Evolutionary conservation across 495 filamentous ascomycete genomes (phyloP).

Genomic region (Antarctomyces pellizariae): DNA sequence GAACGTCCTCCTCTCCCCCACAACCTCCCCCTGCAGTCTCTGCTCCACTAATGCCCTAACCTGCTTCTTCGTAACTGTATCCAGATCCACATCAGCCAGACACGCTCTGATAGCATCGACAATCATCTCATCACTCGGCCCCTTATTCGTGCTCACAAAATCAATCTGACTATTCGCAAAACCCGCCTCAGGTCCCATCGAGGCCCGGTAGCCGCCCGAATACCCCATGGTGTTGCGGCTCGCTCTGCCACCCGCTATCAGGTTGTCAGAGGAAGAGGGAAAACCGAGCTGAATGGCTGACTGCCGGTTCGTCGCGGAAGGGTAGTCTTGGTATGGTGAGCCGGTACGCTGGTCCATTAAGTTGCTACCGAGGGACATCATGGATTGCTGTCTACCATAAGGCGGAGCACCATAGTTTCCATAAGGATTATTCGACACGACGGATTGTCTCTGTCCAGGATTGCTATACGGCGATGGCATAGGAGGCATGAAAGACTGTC

Average conservation of each 20-base stretch:
- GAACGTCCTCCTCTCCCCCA: constrained; percentile 60
- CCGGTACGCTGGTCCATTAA: constrained; percentile 14
- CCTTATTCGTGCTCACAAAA: constrained; percentile 40
- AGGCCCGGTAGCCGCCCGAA: constrained; percentile 15
- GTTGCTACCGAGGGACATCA: constrained; percentile 23
- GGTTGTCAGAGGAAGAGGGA: constrained; percentile 2
- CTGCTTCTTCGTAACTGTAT: constrained; percentile 96
- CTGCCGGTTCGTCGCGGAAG: constrained; percentile 11
- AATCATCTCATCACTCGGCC: constrained; percentile 55
- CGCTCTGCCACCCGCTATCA: constrained; percentile 9
- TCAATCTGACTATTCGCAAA: constrained; percentile 40
- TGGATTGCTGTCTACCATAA: constrained; percentile 18
- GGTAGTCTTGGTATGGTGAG: constrained; percentile 26
- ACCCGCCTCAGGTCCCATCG: constrained; percentile 18
- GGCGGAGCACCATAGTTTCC: no score
- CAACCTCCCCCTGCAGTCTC: constrained; percentile 64
- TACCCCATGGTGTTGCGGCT: constrained; percentile 21
- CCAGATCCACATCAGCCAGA: constrained; percentile 76
- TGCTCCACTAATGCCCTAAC: constrained; percentile 80
- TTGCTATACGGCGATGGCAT: constrained; percentile 33
- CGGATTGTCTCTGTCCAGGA: constrained; percentile 25
- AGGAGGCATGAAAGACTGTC: constrained; percentile 50
- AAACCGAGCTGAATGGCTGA: constrained; percentile 6
- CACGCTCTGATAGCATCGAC: constrained; percentile 61
- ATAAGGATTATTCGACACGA: no score